Conservation (phyloP, 2,329 filamentous ascomycete species). For the Gliomastix tumulicola region DNA sequence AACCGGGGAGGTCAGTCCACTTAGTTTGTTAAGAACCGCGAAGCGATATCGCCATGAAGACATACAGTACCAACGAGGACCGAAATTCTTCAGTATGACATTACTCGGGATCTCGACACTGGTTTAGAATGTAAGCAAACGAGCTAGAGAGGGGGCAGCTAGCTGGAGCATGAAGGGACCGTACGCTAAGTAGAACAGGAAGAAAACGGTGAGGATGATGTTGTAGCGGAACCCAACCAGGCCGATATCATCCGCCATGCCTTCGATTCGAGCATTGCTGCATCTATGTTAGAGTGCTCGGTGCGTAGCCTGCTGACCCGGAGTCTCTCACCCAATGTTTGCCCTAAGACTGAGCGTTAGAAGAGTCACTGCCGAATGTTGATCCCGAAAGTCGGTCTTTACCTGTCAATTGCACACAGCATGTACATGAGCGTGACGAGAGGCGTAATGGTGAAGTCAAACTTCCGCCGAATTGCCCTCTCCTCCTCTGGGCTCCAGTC, state of each 20-base stretch:
- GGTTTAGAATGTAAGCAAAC: neutral
- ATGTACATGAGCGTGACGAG: conserved; percentile 46
- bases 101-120: conserved; percentile 49
- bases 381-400: neutral
- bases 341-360: too few relatives aligned
- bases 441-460: conserved; percentile 45
- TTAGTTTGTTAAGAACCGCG: too few relatives aligned
- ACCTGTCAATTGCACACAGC: conserved; percentile 27
- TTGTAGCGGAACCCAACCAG: conserved; percentile 44
- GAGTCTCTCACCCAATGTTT: neutral
- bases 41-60: too few relatives aligned
- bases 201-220: conserved; percentile 50
- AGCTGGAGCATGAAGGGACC: too few relatives aligned
- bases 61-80: conserved; percentile 37
- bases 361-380: too few relatives aligned
- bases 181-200: conserved; percentile 40
- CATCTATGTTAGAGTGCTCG: too few relatives aligned
- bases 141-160: too few relatives aligned
- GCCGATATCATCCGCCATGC: conserved; percentile 36
- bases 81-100: conserved; percentile 44
- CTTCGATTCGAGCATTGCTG: neutral
- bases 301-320: neutral
- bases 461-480: conserved; percentile 37
- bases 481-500: conserved; percentile 44
- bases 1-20: too few relatives aligned